A percentile compares a stretch with the other conserved stretches of the same genome.
Conservation (phyloP, 23 red algal genomes). For the Gracilaria caudata region DNA sequence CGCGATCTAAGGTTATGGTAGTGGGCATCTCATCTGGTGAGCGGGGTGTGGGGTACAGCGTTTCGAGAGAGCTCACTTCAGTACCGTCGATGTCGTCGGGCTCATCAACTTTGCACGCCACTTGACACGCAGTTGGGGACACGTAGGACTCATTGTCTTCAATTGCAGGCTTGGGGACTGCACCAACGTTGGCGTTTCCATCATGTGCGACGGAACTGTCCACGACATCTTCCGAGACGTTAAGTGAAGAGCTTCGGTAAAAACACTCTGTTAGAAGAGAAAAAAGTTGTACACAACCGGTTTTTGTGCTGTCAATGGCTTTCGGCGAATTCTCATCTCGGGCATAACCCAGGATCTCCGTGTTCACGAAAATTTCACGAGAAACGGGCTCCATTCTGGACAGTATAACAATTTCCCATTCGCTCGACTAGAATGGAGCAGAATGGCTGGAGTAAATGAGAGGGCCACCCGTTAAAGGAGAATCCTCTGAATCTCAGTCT, state of each 20-base stretch:
- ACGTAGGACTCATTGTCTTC: background rate
- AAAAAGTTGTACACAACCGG: background rate
- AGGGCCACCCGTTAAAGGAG: too few relatives aligned
- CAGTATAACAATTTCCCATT: too few relatives aligned
- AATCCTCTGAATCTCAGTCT: too few relatives aligned
- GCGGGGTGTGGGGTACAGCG: background rate
- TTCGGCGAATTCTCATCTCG: background rate
- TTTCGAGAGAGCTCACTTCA: too few relatives aligned
- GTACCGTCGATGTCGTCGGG: background rate
- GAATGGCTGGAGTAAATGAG: too few relatives aligned
- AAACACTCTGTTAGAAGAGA: background rate
- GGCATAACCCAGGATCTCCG: background rate
- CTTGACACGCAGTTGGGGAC: background rate
- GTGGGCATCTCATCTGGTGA: background rate
- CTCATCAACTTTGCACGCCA: background rate
- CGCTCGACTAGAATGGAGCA: too few relatives aligned
- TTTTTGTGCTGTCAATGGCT: background rate
- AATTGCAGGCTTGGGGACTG: background rate
- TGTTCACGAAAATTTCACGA: background rate
- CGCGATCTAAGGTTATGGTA: conserved; percentile 1
- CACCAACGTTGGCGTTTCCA: background rate
- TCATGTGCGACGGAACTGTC: background rate
- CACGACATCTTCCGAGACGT: background rate
- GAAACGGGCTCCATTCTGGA: background rate
- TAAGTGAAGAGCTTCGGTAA: background rate